Conservation (phyloP, 2,329 filamentous ascomycete genomes). For the Aspergillus melleus region DNA sequence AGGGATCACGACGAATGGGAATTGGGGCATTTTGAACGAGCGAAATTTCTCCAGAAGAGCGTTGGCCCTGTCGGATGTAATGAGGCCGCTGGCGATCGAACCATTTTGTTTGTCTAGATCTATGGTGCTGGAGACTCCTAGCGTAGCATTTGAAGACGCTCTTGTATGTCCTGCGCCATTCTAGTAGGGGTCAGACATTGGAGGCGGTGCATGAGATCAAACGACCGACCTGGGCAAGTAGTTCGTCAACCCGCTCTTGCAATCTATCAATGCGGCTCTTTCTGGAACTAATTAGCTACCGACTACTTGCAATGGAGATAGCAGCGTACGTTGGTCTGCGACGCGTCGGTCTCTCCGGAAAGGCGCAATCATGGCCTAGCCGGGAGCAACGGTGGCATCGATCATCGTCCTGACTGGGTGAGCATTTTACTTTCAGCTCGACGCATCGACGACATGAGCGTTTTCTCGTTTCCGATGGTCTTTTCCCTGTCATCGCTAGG, state of each 20-base stretch:
- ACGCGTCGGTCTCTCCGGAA: background rate
- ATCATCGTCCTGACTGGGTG: background rate
- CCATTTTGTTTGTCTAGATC: background rate
- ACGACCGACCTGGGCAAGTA: slow-evolving; percentile 1
- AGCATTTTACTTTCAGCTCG: slow-evolving; percentile 12
- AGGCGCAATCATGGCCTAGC: slow-evolving; percentile 7
- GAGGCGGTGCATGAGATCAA: background rate
- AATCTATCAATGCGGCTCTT: slow-evolving; percentile 9
- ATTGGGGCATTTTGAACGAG: slow-evolving; percentile 11
- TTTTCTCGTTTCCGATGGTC: background rate
- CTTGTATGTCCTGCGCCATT: background rate
- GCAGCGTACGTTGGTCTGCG: background rate
- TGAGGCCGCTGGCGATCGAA: background rate
- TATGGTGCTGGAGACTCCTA: background rate
- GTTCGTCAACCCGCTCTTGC: slow-evolving; percentile 8
- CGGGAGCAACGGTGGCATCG: slow-evolving; percentile 13
- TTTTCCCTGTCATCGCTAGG: background rate
- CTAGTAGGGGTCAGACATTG: background rate
- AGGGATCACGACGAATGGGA: slow-evolving; percentile 11
- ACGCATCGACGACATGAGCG: slow-evolving; percentile 13
- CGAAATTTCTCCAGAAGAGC: slow-evolving; percentile 9
- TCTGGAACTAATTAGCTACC: background rate
- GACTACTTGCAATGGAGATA: background rate
- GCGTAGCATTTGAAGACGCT: background rate
- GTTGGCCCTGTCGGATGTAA: background rate